These are phyloP conservation scores for Aspergillus olivimuriae DNA, from an alignment of 495 filamentous ascomycete species.

Conservation along the genomic window DNA sequence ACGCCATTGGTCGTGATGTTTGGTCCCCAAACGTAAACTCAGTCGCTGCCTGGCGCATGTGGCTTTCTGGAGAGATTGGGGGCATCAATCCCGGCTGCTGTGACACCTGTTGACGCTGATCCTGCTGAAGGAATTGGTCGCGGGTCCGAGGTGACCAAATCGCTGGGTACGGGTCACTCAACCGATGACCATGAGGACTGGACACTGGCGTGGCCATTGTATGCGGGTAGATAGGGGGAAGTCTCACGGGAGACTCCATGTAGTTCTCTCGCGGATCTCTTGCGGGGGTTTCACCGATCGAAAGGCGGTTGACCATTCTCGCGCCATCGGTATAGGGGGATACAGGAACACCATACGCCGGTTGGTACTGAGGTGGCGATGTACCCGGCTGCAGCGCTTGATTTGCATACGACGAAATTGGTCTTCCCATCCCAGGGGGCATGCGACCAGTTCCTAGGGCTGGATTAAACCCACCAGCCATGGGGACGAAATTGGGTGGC, in stretches of 20 bases:
- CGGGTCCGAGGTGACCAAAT: constrained; percentile 20
- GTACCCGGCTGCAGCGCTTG: constrained; percentile 26
- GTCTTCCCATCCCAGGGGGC: constrained; percentile 24
- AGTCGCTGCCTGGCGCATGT: constrained; percentile 13
- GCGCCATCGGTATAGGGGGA: constrained; percentile 25
- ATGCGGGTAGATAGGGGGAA: constrained; percentile 37
- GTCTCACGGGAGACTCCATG: constrained; percentile 32
- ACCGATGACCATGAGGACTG: constrained; percentile 25
- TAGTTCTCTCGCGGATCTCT: constrained; percentile 29
- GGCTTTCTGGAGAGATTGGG: constrained; percentile 26
- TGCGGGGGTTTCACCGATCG: constrained; percentile 21
- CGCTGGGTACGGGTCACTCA: constrained; percentile 35
- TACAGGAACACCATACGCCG: constrained; percentile 18
- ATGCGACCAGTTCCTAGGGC: constrained; percentile 19
- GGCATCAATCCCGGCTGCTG: constrained; percentile 20
- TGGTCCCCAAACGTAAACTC: constrained; percentile 19
- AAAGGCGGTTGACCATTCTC: constrained; percentile 19
- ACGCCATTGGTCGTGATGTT: constrained; percentile 20
- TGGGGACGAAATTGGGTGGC: constrained; percentile 23
- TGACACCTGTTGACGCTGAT: constrained; percentile 15
- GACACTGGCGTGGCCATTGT: constrained; percentile 21
- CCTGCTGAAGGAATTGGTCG: constrained; percentile 18
- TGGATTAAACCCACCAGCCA: constrained; percentile 26
- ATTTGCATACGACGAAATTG: constrained; percentile 22
- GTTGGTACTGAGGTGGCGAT: constrained; percentile 35